These are phyloP conservation scores for Agastache rugosa DNA, from an alignment of 257 asterid genomes.

Conservation along the genomic window DNA sequence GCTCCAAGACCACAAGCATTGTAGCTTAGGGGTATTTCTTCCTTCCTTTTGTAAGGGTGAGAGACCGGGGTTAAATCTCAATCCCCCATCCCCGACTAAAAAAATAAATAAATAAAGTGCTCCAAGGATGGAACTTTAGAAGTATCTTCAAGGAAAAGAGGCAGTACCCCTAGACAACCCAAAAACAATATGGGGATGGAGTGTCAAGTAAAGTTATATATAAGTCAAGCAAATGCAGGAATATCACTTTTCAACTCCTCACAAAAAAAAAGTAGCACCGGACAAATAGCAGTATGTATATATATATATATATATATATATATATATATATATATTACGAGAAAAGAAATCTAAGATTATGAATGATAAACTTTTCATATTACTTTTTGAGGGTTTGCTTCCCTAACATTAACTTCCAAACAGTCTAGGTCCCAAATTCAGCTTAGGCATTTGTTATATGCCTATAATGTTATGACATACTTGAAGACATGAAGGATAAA, in stretches of 20 bases:
- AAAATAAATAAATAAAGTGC: not conserved
- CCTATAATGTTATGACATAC: slow-evolving; percentile 6
- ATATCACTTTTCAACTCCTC: slow-evolving; percentile 15
- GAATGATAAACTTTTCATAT: not conserved
- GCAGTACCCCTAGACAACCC: slow-evolving; percentile 14
- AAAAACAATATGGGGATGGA: slow-evolving; percentile 11
- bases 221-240: slow-evolving; percentile 23
- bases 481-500: slow-evolving; percentile 1
- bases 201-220: not conserved
- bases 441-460: slow-evolving; percentile 8
- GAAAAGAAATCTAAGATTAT: not conserved
- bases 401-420: slow-evolving; percentile 25
- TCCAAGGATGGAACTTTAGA: slow-evolving; percentile 24
- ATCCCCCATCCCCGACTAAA: too few relatives aligned
- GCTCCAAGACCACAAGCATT: not conserved
- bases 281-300: not conserved
- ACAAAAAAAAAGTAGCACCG: not conserved
- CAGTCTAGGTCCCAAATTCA: slow-evolving; percentile 8
- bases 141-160: not conserved
- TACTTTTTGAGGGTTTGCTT: slow-evolving; percentile 6
- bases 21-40: too few relatives aligned
- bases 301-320: not conserved
- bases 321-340: not conserved
- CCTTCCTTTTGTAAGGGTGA: too few relatives aligned
- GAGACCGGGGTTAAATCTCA: too few relatives aligned